Evolutionary conservation across 1,139 yeast species (phyloP), one percentile per base, ranked within the genome.

Genomic region (Hemisphaericaspora subhashii): DNA sequence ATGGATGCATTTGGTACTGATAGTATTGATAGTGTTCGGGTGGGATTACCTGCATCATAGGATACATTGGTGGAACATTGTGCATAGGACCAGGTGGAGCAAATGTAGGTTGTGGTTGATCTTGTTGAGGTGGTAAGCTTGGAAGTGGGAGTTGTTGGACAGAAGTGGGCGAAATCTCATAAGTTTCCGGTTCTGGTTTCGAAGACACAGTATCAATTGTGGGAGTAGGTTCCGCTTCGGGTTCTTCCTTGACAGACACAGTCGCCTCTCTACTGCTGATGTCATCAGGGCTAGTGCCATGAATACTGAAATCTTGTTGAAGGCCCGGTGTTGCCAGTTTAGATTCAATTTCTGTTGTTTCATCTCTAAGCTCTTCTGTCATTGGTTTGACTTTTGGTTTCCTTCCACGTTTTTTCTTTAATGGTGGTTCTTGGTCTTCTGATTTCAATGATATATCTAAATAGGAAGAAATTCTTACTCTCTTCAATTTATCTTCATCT

Each of bases 401-500:
- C 29, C 41, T 34, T 13, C 40, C 41, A 25, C 42, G 39, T 23
- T 40, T 41, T 23, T 39, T 42, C 39, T 43, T 40, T 21, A 28
- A 22, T 12, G 39, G 31, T 14, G 39, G 36, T 12, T 41, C 45
- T 25, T 17, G 22, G 5, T 37, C 40, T 5, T 42, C 39, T 37
- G 53, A 51, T 43, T 57, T 58, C 37, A 71, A 52, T 10, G 66
- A 55, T 5, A 72, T 65, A 39, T 69, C 74, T 17, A 62, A 51
- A 46, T 72, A 72, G 1, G 75, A 70, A 4, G 48, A 53, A 30
- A 72, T 62, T 4, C 54, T 42, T 3, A 72, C 50, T 14, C 47
- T 52, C 2, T 52, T 42, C 33, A 60, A 56, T 42, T 70, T 71
- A 17, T 52, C 54, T 10, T 53, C 51, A 10, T 57, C 57, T 3